Evolutionary conservation across 768 basidiomycete species (phyloP), one percentile per base, ranked within the genome.

Genomic region (Tricholoma sp.): DNA sequence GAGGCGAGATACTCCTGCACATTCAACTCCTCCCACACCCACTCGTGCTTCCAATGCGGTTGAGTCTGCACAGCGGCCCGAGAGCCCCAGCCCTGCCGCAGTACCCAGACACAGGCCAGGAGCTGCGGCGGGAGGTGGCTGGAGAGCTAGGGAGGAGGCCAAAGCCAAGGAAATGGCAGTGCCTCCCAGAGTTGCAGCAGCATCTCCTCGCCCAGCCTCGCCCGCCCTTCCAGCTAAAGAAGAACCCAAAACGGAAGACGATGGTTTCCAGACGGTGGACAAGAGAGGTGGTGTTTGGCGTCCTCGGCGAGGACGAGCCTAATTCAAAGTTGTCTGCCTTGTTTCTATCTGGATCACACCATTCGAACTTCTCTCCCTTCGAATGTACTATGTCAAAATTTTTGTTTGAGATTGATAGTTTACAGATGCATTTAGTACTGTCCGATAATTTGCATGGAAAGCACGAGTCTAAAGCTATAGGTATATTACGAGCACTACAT

Each of bases 221-320:
- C 74, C 79, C 43, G 73, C 76, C 10, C 61, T 65, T 29, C 57
- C 64, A 8, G 57, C 66, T 16, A 73, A 71, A 61, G 76, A 80
- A 54, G 79, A 81, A 52, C 51, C 67, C 5, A 73, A 72, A 61
- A 80, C 76, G 63, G 85, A 88, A 41, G 76, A 83, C 3, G 89
- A 91, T 63, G 88, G 89, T 3, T 90, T 90, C 78, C 83, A 85
- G 70, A 77, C 83, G 22, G 84, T 86, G 35, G 73, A 64, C 70
- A 74, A 43, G 50, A 43, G 29, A n/a, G 35, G 35, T 19, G 51
- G 63, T 52, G 71, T 70, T 39, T 78, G 70, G 77, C 69, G 72
- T 21, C 60, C 62, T 11, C 57, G 61, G 43, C 59, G 67, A n/a
- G 66, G 61, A 21, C 52, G 66, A 27, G 62, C 62, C 6, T 58